Base-by-base conservation (phyloP, 805 yeast species). In the Metschnikowia bowlesiae region DNA sequence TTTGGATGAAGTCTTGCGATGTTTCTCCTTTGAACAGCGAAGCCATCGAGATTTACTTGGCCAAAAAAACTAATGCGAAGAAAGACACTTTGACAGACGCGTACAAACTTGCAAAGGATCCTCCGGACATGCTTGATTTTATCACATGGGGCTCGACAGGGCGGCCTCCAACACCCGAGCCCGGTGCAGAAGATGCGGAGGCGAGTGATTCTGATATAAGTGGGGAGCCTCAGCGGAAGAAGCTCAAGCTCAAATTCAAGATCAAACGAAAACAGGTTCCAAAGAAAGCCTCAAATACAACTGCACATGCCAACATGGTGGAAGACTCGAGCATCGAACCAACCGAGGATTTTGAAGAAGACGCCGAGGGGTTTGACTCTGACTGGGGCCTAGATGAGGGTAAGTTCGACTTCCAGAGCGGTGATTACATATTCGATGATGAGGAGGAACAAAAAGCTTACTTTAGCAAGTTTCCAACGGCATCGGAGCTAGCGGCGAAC, bases 1-100 rank as follows among this genome's bases (percentile, higher is more conserved):
- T 81, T 58, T 85, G 91, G 91, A 81, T 82, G 37, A 70, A 76
- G 29, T 58, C 65, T 4, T 62, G 68, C 32, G 90, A 85, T 53
- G 60, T 86, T 35, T 75, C 78, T 54, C 59, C 65, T 2, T 69
- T 86, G 47, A 55, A 69, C 2, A 54, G 53, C 1, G 79, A 73
- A 2, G 68, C 62, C 6, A 81, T 84, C 42, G 66, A 70, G 36
- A 61, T 59, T 14, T 74, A 68, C 54, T 62, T 79, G 49, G 49
- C 50, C 30, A 56, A 51, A 36, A 61, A 58, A 22, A 55, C 54
- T 32, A 65, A 65, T 43, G 69, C 69, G 54, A 68, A 75, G 59
- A 69, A 70, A 56, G 76, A 73, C 48, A 59, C 73, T 22, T 73
- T 82, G 44, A 70, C 67, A 44, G 64, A 64, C 45, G 87, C 87